Conservation (phyloP, 345 rosid species). For the Raphanus sativus region DNA sequence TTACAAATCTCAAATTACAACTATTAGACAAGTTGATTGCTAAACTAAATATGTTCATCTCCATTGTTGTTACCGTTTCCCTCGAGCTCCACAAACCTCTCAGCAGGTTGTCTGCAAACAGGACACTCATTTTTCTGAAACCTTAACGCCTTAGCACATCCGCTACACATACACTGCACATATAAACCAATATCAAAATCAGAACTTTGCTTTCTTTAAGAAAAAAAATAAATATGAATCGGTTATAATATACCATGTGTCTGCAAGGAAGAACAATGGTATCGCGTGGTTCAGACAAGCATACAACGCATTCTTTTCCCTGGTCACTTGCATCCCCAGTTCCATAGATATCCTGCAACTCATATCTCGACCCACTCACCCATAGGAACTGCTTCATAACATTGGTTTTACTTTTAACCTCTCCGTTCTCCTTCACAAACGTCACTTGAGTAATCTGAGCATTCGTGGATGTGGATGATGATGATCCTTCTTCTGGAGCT, state of each 20-base stretch:
- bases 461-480: constrained; percentile 25
- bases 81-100: constrained; percentile 74
- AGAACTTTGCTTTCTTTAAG: neutral
- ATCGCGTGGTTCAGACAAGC: constrained; percentile 77
- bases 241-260: constrained; percentile 53
- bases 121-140: constrained; percentile 78
- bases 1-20: neutral
- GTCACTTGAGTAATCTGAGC: constrained; percentile 62
- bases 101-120: constrained; percentile 82
- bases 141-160: constrained; percentile 80
- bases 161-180: constrained; percentile 87
- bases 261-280: constrained; percentile 88
- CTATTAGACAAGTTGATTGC: neutral
- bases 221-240: no score
- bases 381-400: constrained; percentile 67
- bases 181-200: neutral
- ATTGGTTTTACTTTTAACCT: constrained; percentile 33
- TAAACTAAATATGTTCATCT: neutral
- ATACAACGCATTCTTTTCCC: constrained; percentile 73
- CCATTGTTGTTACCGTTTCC: constrained; percentile 36
- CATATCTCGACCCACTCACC: constrained; percentile 66
- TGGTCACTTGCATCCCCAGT: constrained; percentile 55
- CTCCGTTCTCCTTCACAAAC: constrained; percentile 55
- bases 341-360: constrained; percentile 83
- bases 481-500: constrained; percentile 25